phyloP scores from a whole-genome alignment of 371 early-diverging fungal species.

The Rhizopus sp. region DNA sequence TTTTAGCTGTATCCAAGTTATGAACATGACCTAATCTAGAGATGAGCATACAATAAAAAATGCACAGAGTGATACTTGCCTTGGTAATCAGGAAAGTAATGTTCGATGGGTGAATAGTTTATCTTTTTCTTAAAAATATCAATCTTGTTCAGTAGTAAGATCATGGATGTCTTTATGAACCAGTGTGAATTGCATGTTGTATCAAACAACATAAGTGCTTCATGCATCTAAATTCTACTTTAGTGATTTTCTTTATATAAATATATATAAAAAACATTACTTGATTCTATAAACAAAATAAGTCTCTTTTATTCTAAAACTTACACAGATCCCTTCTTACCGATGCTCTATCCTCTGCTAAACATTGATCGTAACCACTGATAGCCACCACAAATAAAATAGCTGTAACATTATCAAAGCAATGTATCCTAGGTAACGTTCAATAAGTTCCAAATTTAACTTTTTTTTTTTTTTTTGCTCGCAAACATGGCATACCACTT shows the following conservation, averaged over 20 bases:
- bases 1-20: conserved; percentile 29
- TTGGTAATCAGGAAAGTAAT: conserved; percentile 89
- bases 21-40: conserved; percentile 21
- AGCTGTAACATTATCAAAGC: conserved; percentile 93
- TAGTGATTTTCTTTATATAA: conserved; percentile 19
- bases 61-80: conserved; percentile 38
- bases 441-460: not conserved
- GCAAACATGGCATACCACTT: conserved; percentile 63
- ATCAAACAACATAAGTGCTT: conserved; percentile 92
- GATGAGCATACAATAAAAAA: not conserved
- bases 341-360: conserved; percentile 90
- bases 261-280: conserved; percentile 7
- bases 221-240: conserved; percentile 78
- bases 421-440: conserved; percentile 66
- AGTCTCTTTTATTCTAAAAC: no score
- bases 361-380: conserved; percentile 92
- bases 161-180: conserved; percentile 91
- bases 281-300: conserved; percentile 25
- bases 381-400: conserved; percentile 93
- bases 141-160: conserved; percentile 95
- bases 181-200: conserved; percentile 94
- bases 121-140: conserved; percentile 93
- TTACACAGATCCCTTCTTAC: conserved; percentile 49
- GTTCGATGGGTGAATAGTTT: conserved; percentile 66
- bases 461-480: not conserved